These are phyloP conservation scores for Ceriops tagal DNA, from an alignment of 345 rosid genomes.

Conservation along the genomic window DNA sequence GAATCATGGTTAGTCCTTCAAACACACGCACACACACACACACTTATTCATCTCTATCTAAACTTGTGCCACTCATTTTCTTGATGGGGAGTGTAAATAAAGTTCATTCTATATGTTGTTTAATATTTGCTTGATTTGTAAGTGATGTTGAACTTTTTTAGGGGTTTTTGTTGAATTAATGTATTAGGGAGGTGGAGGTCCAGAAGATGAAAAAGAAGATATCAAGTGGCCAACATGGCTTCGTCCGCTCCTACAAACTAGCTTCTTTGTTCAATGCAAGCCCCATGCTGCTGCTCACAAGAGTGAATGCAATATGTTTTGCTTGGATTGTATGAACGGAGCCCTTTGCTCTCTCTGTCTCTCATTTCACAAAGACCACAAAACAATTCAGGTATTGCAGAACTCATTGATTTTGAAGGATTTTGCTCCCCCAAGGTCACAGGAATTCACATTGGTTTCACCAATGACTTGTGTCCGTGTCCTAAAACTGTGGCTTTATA, in stretches of 20 bases:
- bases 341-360: constrained; percentile 82
- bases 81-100: not conserved
- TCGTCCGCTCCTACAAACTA: constrained; percentile 59
- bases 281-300: constrained; percentile 78
- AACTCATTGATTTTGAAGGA: too few relatives aligned
- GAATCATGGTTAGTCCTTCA: constrained; percentile 46
- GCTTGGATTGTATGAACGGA: constrained; percentile 85
- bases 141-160: not conserved
- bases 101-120: not conserved
- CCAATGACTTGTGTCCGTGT: constrained; percentile 16
- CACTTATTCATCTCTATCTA: not conserved
- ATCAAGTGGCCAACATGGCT: constrained; percentile 75
- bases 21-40: not conserved
- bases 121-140: not conserved
- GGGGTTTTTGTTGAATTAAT: not conserved
- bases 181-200: constrained; percentile 54
- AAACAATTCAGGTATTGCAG: constrained; percentile 64
- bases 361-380: constrained; percentile 67
- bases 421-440: not conserved
- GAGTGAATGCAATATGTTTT: constrained; percentile 97
- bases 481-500: constrained; percentile 3
- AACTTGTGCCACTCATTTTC: not conserved
- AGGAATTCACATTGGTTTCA: constrained; percentile 22
- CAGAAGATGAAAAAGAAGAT: constrained; percentile 22
- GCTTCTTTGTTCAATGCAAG: constrained; percentile 91